Base-by-base conservation (phyloP, 768 basidiomycete species). In the Pholiota conissans region DNA sequence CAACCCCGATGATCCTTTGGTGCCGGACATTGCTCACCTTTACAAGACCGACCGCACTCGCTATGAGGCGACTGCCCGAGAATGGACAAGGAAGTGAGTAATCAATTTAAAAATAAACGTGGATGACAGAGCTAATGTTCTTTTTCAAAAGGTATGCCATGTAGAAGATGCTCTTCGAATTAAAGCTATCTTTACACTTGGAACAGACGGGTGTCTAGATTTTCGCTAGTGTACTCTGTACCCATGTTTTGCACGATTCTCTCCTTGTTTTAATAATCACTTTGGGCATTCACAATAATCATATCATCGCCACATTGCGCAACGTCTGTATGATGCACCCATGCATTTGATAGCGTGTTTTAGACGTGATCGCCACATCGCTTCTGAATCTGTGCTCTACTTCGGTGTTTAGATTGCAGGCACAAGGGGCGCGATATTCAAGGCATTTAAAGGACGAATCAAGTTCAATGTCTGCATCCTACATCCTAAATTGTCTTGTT, bases 1-100 rank as follows among this genome's bases (percentile, higher is more conserved):
- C 62, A 99, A 98, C 77, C 96, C 96, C 55, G 97, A 99, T 74
- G 97, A 99, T 70, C 97, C 97, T 3, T 81, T 98, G 74, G 96
- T 98, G 49, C 97, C 97, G 53, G 97, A 99, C 70, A 98, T 98
- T 63, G 97, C 97, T 55, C 93, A 96, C 75, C 76, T 98, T 64
- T 99, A 99, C 87, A 99, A 98, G 93, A 98, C 95, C 34, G 97
- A 99, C 77, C 87, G 96, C 65, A 78, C 91, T 62, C 87, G 95
- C 67, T 99, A 99, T 71, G 97, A 98, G 77, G 91, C 95, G 59
- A 98, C 94, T 30, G 97, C 97, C 26, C 83, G 95, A 78, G 97
- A 99, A 82, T 99, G 96, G 96, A 96, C 96, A 74, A 89, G 96
- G 86, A 98, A 98, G 95, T 98, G 70, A 65, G 91, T 78, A 18